Percentiles rank a stretch among this genome's conserved stretches.
phyloP scores from a whole-genome alignment of 257 asterid species.

The Salvia rosmarinus region DNA sequence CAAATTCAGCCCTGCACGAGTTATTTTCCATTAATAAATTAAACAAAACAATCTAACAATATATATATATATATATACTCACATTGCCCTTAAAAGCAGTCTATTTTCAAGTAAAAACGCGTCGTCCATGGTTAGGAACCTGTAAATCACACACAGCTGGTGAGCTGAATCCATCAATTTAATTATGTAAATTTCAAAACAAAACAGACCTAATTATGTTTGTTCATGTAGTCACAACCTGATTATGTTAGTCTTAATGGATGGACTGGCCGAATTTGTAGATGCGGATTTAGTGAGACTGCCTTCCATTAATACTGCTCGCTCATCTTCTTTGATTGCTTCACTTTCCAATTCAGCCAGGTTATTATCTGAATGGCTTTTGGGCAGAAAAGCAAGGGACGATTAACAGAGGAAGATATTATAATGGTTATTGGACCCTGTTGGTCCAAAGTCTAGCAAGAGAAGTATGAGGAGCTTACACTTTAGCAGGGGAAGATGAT shows the following conservation, averaged over 20 bases:
- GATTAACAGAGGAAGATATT: background rate
- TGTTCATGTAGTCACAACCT: conserved; percentile 53
- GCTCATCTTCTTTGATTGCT: conserved; percentile 78
- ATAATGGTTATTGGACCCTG: background rate
- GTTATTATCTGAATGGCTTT: conserved; percentile 88
- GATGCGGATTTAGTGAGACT: conserved; percentile 78
- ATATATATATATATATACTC: conserved; percentile 34
- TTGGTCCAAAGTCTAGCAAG: background rate
- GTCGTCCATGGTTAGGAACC: conserved; percentile 58
- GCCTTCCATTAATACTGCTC: conserved; percentile 80
- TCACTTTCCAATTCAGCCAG: conserved; percentile 64
- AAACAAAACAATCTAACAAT: conserved; percentile 7
- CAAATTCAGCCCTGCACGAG: conserved; percentile 84
- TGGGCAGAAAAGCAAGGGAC: conserved; percentile 36
- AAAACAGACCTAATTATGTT: conserved; percentile 63
- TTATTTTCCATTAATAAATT: conserved; percentile 26
- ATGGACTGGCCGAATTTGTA: conserved; percentile 56
- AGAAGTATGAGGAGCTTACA: conserved; percentile 50
- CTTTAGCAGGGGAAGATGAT: conserved; percentile 61
- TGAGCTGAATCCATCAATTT: conserved; percentile 26
- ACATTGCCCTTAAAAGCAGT: conserved; percentile 58
- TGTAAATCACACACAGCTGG: conserved; percentile 29
- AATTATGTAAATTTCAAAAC: background rate
- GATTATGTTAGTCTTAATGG: conserved; percentile 69
- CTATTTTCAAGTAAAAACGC: conserved; percentile 61